A percentile compares a stretch with the other conserved stretches of the same genome.
phyloP scores from a whole-genome alignment of 2,329 filamentous ascomycete genomes.

The Penicillium sp. region DNA sequence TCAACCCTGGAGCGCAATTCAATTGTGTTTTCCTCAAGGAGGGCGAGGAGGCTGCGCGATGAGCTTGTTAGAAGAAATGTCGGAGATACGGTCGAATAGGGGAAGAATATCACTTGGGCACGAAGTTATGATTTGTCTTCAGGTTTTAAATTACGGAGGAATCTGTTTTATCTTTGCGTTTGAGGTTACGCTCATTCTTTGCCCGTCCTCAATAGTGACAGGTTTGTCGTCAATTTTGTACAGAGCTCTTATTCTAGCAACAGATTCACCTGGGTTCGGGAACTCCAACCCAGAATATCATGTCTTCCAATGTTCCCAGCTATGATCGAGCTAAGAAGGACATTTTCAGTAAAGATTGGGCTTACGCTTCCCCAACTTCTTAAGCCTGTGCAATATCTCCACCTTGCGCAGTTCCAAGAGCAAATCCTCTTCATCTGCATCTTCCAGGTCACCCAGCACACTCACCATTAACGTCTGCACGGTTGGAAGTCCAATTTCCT shows the following conservation, averaged over 20 bases:
- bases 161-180: not conserved
- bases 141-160: not conserved
- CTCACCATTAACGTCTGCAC: conserved; percentile 18
- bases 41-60: conserved; percentile 15
- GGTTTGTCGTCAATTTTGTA: too few species aligned
- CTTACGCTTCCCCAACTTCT: conserved; percentile 29
- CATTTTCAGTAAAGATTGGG: conserved; percentile 15
- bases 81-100: not conserved
- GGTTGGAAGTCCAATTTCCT: conserved; percentile 15
- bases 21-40: conserved; percentile 41
- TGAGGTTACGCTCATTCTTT: too few species aligned
- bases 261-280: too few species aligned
- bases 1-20: conserved; percentile 38
- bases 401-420: conserved; percentile 35
- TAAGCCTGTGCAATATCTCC: conserved; percentile 36
- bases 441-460: conserved; percentile 30
- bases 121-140: not conserved
- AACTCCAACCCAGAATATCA: too few species aligned
- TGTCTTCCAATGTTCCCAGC: too few species aligned
- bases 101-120: not conserved
- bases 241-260: too few species aligned
- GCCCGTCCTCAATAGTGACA: too few species aligned
- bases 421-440: conserved; percentile 37
- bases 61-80: not conserved
- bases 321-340: not conserved